A percentile compares a stretch with the other conserved stretches of the same genome.
Conservation (phyloP, 805 yeast genomes). For the Teunomyces pallodes region DNA sequence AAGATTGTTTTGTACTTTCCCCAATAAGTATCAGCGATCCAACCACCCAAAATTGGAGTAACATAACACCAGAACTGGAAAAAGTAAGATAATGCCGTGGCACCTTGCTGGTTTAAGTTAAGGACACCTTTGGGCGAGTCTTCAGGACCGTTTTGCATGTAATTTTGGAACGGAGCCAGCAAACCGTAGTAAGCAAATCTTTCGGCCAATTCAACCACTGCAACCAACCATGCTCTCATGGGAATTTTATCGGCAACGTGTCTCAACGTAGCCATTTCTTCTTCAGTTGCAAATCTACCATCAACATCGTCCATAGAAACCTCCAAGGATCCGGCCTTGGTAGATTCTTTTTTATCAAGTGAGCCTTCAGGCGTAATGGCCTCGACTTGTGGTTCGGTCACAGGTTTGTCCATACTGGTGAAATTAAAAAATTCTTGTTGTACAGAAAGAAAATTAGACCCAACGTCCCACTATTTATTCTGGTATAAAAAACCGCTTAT, state of each 20-base stretch:
- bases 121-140: constrained; percentile 51
- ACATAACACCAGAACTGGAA: constrained; percentile 80
- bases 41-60: constrained; percentile 75
- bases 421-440: not conserved
- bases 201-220: constrained; percentile 73
- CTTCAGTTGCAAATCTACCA: constrained; percentile 49
- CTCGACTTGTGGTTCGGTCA: too few species aligned
- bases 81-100: constrained; percentile 69
- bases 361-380: not conserved
- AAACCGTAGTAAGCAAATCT: constrained; percentile 79
- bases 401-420: not conserved
- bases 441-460: too few species aligned
- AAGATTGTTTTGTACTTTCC: constrained; percentile 71
- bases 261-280: constrained; percentile 49
- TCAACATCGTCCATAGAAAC: constrained; percentile 18
- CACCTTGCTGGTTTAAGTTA: constrained; percentile 56
- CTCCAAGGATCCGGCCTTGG: not conserved
- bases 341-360: not conserved
- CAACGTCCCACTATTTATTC: too few species aligned
- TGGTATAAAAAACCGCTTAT: too few species aligned
- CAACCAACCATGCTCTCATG: constrained; percentile 54
- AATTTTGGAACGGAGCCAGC: constrained; percentile 72
- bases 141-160: constrained; percentile 55
- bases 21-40: constrained; percentile 66
- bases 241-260: constrained; percentile 54